Base-by-base conservation (phyloP, 1,284 basidiomycete genomes). In the Rhodotorula sp. region DNA sequence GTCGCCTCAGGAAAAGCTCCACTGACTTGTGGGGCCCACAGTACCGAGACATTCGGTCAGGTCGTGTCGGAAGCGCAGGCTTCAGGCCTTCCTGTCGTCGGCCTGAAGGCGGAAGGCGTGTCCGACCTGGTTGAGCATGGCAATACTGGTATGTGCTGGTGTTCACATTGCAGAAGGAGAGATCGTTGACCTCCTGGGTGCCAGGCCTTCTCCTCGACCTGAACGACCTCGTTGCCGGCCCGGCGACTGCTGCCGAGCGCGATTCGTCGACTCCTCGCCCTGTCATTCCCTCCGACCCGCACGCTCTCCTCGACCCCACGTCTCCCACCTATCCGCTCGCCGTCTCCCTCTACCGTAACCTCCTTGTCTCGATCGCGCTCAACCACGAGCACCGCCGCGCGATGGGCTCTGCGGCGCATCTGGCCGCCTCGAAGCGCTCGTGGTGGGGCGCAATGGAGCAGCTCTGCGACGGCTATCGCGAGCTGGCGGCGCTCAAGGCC, bases 371-470 rank as follows among this genome's bases (percentile, higher is more conserved):
- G 16, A 71, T 82, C 16, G 79, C 83, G 23, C 71, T 77, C 4
- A 80, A 84, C 61, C 79, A 80, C 23, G 77, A 77, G 3, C 72
- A 80, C 48, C 79, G 85, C n/a, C 74, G 73, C 3, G 74, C 77
- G 25, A 86, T 86, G 85, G 81, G 82, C 19, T 68, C n/a, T 1
- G 49, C 54, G 73, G 64, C 79, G 71, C 34, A 85, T 82, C 0
- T 79, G 77, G 61, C 82, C 82, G 53, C 81, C 79, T 82, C 57
- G 66, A 79, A 63, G 81, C 82, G 81, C 64, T 85, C 84, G 2
- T 86, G 85, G 85, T 84, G 83, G 82, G 84, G 83, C 72, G 85
- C 85, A 3, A 86, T 86, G 85, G 85, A 85, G 74, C 79, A 81
- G 50, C 84, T 85, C 68, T 85, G 86, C 13, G 83, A 84, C 62